Percentiles rank a stretch among this genome's conserved stretches.
These are phyloP conservation scores for Hansenula sp. DNA, from an alignment of 1,139 yeast species.

Conservation along the genomic window DNA sequence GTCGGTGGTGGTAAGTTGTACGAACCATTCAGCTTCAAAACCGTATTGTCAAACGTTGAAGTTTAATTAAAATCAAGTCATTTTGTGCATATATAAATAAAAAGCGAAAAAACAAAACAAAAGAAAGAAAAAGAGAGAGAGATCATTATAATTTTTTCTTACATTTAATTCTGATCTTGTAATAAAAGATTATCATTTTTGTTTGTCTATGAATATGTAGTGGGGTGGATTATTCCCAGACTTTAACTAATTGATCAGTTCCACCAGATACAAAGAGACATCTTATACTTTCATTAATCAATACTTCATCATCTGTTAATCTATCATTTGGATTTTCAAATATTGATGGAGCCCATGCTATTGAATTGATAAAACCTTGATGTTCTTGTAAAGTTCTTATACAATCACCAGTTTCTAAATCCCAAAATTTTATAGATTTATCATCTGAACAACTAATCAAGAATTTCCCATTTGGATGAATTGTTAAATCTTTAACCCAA, in stretches of 20 bases:
- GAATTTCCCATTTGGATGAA: constrained; percentile 76
- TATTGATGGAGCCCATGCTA: constrained; percentile 54
- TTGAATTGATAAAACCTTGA: constrained; percentile 66
- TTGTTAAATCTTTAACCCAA: constrained; percentile 71
- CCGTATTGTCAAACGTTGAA: constrained; percentile 20
- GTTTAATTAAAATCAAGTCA: no score
- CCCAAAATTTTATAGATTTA: constrained; percentile 76
- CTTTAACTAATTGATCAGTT: constrained; percentile 46
- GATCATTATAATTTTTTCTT: no score
- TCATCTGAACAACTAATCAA: constrained; percentile 80
- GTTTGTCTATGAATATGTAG: not conserved
- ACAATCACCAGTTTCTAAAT: constrained; percentile 53
- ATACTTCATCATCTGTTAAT: constrained; percentile 14
- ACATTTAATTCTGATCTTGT: no score
- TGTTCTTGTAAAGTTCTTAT: constrained; percentile 57
- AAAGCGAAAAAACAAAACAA: not conserved
- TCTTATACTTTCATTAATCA: constrained; percentile 37
- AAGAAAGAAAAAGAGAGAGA: not conserved
- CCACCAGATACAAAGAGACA: constrained; percentile 59
- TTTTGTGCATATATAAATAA: no score
- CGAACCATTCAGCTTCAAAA: constrained; percentile 68
- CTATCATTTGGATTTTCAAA: constrained; percentile 15
- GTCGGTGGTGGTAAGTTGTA: constrained; percentile 93
- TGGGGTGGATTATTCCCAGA: constrained; percentile 38
- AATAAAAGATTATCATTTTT: not conserved